Conservation (phyloP, 768 basidiomycete species). For the Xerocomus potaroensis region DNA sequence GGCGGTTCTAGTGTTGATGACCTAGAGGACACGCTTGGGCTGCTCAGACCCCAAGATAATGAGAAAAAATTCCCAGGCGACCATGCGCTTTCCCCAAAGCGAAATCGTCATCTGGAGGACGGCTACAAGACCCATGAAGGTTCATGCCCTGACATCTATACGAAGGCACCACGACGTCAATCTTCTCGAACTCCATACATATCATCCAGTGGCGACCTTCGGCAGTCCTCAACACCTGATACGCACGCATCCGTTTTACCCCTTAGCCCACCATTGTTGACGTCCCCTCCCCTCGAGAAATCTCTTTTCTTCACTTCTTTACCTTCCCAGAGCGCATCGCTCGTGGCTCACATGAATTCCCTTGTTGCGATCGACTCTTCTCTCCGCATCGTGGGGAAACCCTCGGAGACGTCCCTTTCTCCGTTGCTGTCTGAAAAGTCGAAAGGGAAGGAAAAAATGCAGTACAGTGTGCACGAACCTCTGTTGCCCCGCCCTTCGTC, state of each 20-base stretch:
- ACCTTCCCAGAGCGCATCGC: slow-evolving; percentile 13
- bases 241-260: slow-evolving; percentile 43
- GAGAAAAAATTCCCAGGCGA: not conserved
- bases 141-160: slow-evolving; percentile 11
- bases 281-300: slow-evolving; percentile 52
- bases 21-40: not conserved
- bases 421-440: slow-evolving; percentile 14
- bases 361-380: not conserved
- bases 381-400: not conserved
- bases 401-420: slow-evolving; percentile 16
- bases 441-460: slow-evolving; percentile 5
- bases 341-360: slow-evolving; percentile 5
- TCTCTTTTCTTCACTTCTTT: slow-evolving; percentile 48
- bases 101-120: not conserved
- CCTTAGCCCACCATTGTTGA: slow-evolving; percentile 52
- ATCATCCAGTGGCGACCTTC: not conserved
- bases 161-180: slow-evolving; percentile 15
- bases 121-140: not conserved
- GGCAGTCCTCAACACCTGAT: slow-evolving; percentile 17
- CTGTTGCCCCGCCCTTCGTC: slow-evolving; percentile 24
- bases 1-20: not conserved
- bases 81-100: not conserved
- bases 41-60: not conserved
- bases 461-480: slow-evolving; percentile 6
- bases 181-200: slow-evolving; percentile 4